Conservation (phyloP, 495 filamentous ascomycete genomes). For the Penicillium manginii region DNA sequence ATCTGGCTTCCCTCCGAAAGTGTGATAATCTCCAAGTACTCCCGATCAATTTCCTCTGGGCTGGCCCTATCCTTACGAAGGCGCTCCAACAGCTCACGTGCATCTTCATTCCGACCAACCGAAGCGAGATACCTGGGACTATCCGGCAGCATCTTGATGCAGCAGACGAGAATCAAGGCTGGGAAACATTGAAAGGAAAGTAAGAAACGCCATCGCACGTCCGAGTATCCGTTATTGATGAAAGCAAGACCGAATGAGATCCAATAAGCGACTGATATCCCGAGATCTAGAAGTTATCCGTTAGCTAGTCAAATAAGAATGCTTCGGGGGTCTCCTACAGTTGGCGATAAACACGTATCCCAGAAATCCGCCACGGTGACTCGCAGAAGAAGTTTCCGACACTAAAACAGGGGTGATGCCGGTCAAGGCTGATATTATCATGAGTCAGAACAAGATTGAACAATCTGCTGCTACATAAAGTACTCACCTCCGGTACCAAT, state of each 20-base stretch:
- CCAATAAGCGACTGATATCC: constrained; percentile 66
- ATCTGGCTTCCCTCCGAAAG: constrained; percentile 29
- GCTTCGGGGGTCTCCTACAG: constrained; percentile 22
- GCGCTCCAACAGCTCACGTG: constrained; percentile 35
- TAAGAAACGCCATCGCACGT: constrained; percentile 58
- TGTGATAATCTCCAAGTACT: constrained; percentile 47
- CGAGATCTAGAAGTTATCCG: constrained; percentile 43
- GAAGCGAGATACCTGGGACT: constrained; percentile 49
- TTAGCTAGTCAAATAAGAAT: too few species aligned
- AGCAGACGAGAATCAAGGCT: constrained; percentile 51
- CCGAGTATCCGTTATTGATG: constrained; percentile 51
- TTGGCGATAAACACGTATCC: constrained; percentile 59
- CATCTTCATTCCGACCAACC: constrained; percentile 42
- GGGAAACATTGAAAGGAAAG: constrained; percentile 59
- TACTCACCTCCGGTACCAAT: constrained; percentile 54
- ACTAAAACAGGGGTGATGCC: constrained; percentile 56
- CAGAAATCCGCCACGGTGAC: constrained; percentile 50
- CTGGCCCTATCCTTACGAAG: constrained; percentile 25
- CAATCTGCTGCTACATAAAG: constrained; percentile 2
- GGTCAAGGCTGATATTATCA: constrained; percentile 40
- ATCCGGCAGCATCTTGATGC: constrained; percentile 55
- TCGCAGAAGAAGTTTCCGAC: constrained; percentile 53
- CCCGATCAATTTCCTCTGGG: constrained; percentile 35
- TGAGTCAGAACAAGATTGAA: constrained; percentile 2
- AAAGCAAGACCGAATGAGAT: constrained; percentile 60